A percentile compares a stretch with the other conserved stretches of the same genome.
Evolutionary conservation across 2,329 filamentous ascomycete genomes (phyloP).

Genomic region (Fusarium albidum): DNA sequence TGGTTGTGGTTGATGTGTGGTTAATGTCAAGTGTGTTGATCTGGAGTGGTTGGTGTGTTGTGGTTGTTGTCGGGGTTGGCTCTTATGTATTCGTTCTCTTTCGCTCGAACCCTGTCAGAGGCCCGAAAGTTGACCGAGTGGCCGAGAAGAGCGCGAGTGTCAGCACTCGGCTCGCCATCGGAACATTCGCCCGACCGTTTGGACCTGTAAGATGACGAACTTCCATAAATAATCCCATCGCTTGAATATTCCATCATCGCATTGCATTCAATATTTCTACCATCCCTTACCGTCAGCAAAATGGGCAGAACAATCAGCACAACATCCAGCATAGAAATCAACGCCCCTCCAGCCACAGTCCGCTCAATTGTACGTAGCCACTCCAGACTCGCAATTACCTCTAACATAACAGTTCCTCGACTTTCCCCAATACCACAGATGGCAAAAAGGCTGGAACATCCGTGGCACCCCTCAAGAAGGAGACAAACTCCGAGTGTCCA

Average conservation of each 20-base stretch:
- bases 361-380: slow-evolving; percentile 14
- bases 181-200: too few species aligned
- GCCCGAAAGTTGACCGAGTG: slow-evolving; percentile 29
- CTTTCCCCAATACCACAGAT: slow-evolving; percentile 24
- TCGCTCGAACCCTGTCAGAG: background rate
- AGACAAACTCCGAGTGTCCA: slow-evolving; percentile 17
- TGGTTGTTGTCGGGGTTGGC: background rate
- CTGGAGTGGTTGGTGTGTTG: background rate
- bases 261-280: too few species aligned
- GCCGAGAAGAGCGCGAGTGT: slow-evolving; percentile 5
- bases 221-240: too few species aligned
- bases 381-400: fast-evolving
- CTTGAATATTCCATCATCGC: too few species aligned
- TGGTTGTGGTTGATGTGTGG: too few species aligned
- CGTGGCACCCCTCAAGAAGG: background rate
- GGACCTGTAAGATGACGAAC: too few species aligned
- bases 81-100: too few species aligned
- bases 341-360: slow-evolving; percentile 18
- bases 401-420: slow-evolving; percentile 24
- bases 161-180: background rate
- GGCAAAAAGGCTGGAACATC: slow-evolving; percentile 27
- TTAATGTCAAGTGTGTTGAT: too few species aligned
- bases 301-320: too few species aligned
- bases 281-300: too few species aligned
- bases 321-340: slow-evolving; percentile 15